These are phyloP conservation scores for Ophioceras dolichostomum DNA, from an alignment of 2,329 filamentous ascomycete species.

Conservation along the genomic window DNA sequence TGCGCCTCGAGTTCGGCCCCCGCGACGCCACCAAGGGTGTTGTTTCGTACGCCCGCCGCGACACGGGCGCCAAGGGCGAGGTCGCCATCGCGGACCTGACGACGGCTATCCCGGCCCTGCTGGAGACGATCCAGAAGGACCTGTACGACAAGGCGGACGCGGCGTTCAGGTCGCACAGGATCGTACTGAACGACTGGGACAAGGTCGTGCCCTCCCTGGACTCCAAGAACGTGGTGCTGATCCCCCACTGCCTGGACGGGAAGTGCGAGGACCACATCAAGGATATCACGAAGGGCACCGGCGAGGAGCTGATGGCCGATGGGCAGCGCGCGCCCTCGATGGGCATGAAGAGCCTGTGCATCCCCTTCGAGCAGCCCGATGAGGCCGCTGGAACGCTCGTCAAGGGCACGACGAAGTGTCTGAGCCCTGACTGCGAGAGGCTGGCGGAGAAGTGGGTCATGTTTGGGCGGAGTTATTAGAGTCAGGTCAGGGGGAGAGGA, in stretches of 20 bases:
- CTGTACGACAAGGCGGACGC: conserved; percentile 66
- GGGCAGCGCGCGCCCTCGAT: conserved; percentile 42
- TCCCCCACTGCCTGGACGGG: conserved; percentile 72
- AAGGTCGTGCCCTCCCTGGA: conserved; percentile 86
- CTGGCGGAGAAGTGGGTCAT: conserved; percentile 80
- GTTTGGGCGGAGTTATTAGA: conserved; percentile 67
- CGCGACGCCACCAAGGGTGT: conserved; percentile 82
- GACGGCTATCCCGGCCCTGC: conserved; percentile 63
- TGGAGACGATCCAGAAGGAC: conserved; percentile 82
- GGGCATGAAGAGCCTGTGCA: conserved; percentile 63
- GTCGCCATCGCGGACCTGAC: conserved; percentile 64
- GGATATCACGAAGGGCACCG: conserved; percentile 72
- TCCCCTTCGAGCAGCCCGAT: conserved; percentile 69
- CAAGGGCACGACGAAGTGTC: conserved; percentile 75
- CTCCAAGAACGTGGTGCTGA: conserved; percentile 81
- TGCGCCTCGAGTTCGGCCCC: conserved; percentile 90
- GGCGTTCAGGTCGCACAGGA: conserved; percentile 68
- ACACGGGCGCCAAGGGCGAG: conserved; percentile 72
- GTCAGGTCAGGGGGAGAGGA: not conserved
- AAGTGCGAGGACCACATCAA: conserved; percentile 94
- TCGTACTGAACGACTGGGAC: conserved; percentile 75
- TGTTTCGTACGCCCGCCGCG: conserved; percentile 76
- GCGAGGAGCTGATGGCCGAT: conserved; percentile 34
- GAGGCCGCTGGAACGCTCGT: conserved; percentile 67
- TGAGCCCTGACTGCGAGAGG: conserved; percentile 73